A percentile compares a stretch with the other conserved stretches of the same genome.
phyloP scores from a whole-genome alignment of 352 stramenopile genomes.

The Globisporangium solare region DNA sequence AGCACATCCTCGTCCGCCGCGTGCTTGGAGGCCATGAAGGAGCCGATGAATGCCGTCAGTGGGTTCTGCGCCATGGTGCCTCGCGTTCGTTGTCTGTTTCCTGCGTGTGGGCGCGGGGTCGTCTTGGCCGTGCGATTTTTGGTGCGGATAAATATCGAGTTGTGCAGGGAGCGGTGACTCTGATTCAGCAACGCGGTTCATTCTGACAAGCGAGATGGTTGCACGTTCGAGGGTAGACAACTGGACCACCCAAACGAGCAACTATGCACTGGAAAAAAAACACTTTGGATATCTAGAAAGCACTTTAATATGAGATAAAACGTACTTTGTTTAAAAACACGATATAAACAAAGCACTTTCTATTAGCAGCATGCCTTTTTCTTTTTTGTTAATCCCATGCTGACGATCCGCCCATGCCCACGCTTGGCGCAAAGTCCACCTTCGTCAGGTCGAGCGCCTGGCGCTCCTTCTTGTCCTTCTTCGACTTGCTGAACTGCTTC shows the following conservation, averaged over 20 bases:
- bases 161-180: not conserved
- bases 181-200: constrained; percentile 1
- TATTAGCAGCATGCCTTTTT: too few species aligned
- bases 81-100: constrained; percentile 11
- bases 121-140: constrained; percentile 4
- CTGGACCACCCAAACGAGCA: constrained; percentile 8
- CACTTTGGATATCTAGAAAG: not conserved
- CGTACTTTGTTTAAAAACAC: not conserved
- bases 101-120: constrained; percentile 1
- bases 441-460: constrained; percentile 47
- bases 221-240: not conserved
- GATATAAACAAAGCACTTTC: not conserved
- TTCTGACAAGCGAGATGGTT: not conserved
- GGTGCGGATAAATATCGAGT: constrained; percentile 4
- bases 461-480: constrained; percentile 29
- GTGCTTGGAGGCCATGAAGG: constrained; percentile 59
- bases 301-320: too few species aligned
- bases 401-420: constrained; percentile 65
- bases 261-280: not conserved
- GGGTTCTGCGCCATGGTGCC: constrained; percentile 55
- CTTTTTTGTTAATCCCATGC: constrained; percentile 75
- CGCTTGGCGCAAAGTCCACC: constrained; percentile 55
- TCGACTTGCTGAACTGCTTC: constrained; percentile 76
- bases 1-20: constrained; percentile 40
- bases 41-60: constrained; percentile 58